Percentiles rank a stretch among this genome's conserved stretches.
These are phyloP conservation scores for Stylosanthes scabra DNA, from an alignment of 331 rosid species.

Conservation along the genomic window DNA sequence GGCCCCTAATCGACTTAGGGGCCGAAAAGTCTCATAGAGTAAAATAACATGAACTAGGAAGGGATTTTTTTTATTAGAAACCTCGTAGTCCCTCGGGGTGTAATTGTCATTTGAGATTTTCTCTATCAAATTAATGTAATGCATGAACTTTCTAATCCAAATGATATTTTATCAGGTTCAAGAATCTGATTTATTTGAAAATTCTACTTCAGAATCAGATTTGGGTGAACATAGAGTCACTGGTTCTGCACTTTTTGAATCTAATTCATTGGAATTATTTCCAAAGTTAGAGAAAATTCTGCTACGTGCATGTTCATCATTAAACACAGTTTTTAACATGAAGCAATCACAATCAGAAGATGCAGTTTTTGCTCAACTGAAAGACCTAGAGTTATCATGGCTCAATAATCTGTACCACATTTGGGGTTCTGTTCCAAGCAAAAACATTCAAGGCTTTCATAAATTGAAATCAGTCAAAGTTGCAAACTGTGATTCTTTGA, in stretches of 20 bases:
- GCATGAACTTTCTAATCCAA: background rate
- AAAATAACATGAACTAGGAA: too few species aligned
- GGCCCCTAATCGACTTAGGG: too few species aligned
- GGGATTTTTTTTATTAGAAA: too few species aligned
- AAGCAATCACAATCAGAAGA: background rate
- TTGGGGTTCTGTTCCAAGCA: constrained; percentile 25
- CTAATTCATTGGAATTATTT: constrained; percentile 18
- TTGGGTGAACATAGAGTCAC: background rate
- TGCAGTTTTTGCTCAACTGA: constrained; percentile 6
- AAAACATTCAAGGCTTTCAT: constrained; percentile 35
- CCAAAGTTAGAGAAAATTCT: constrained; percentile 21
- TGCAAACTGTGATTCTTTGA: constrained; percentile 3
- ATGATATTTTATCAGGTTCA: background rate
- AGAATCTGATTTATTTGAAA: background rate
- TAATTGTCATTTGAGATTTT: too few species aligned
- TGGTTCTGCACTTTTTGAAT: constrained; percentile 13
- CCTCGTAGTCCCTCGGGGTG: too few species aligned
- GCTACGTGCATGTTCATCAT: background rate
- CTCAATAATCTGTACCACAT: background rate
- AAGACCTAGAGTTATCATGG: background rate
- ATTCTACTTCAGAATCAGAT: background rate
- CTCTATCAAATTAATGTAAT: background rate
- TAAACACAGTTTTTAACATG: constrained; percentile 40
- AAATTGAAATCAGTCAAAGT: constrained; percentile 37
- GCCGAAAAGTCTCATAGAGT: too few species aligned